These are phyloP conservation scores for Leccinellum albellum DNA, from an alignment of 768 basidiomycete genomes.

Conservation along the genomic window DNA sequence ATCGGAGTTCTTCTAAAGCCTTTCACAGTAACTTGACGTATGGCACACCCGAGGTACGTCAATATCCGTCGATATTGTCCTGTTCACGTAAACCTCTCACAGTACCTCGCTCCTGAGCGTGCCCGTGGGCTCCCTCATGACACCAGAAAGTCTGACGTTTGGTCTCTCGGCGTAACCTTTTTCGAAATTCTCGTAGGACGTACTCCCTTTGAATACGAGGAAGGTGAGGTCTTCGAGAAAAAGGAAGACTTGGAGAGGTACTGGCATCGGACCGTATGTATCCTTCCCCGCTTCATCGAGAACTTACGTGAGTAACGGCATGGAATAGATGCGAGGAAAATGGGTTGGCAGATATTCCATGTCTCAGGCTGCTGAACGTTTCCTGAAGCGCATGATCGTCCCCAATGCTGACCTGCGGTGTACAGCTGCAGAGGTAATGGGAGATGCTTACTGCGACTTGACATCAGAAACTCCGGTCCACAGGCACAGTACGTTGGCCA, in stretches of 20 bases:
- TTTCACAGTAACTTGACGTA: constrained; percentile 83
- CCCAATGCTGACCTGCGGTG: constrained; percentile 81
- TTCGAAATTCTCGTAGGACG: constrained; percentile 92
- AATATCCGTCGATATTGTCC: not conserved
- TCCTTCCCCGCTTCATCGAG: not conserved
- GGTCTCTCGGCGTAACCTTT: constrained; percentile 85
- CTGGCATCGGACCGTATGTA: constrained; percentile 73
- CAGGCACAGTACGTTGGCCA: constrained; percentile 42
- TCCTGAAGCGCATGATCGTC: constrained; percentile 73
- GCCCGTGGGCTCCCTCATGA: constrained; percentile 88
- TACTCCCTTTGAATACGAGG: constrained; percentile 85
- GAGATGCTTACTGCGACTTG: constrained; percentile 62
- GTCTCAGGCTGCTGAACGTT: constrained; percentile 59
- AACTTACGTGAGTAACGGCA: not conserved
- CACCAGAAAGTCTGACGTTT: constrained; percentile 86
- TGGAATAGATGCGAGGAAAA: constrained; percentile 60
- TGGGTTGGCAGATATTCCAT: constrained; percentile 75
- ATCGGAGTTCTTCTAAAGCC: constrained; percentile 54
- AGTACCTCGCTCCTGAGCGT: constrained; percentile 93
- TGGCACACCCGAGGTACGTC: constrained; percentile 82
- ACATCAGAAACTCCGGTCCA: constrained; percentile 25
- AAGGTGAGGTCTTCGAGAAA: constrained; percentile 72
- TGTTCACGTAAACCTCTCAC: not conserved
- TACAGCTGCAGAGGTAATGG: constrained; percentile 61
- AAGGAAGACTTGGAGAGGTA: constrained; percentile 83